Percentiles rank a stretch among this genome's conserved stretches.
phyloP scores from a whole-genome alignment of 257 asterid genomes.

The Gentiana straminea region DNA sequence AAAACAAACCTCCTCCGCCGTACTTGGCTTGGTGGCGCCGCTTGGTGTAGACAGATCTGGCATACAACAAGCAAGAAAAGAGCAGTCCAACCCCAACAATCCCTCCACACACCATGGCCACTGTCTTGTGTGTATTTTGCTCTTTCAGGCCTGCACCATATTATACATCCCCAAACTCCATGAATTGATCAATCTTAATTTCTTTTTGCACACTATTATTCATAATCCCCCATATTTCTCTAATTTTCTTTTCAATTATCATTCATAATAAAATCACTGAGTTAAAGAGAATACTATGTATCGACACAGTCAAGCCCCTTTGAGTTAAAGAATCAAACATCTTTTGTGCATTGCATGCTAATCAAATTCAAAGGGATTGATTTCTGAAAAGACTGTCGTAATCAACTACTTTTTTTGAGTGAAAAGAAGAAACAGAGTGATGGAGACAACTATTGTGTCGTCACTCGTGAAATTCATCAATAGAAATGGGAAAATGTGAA shows the following conservation, averaged over 20 bases:
- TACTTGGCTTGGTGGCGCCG: constrained; percentile 32
- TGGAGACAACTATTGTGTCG: neutral
- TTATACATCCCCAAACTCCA: constrained; percentile 9
- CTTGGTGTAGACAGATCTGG: constrained; percentile 59
- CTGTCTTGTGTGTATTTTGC: constrained; percentile 48
- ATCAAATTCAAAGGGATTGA: too few species aligned
- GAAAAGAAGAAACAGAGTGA: too few species aligned
- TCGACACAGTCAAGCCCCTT: too few species aligned
- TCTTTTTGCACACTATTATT: neutral
- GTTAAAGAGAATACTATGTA: too few species aligned
- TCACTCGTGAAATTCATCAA: neutral
- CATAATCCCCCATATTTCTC: too few species aligned
- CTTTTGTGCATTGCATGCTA: too few species aligned
- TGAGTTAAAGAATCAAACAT: too few species aligned
- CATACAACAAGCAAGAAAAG: constrained; percentile 49
- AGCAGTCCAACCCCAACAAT: constrained; percentile 51
- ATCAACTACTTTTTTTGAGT: too few species aligned
- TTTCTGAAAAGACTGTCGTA: too few species aligned
- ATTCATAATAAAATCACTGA: too few species aligned
- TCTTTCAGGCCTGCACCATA: constrained; percentile 27
- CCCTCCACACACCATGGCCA: constrained; percentile 77
- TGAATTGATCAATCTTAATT: neutral
- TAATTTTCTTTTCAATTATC: too few species aligned
- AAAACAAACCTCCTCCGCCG: constrained; percentile 29
- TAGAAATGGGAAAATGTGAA: constrained; percentile 4